Conservation (phyloP, 148 eudicot species). For the Silene latifolia region DNA sequence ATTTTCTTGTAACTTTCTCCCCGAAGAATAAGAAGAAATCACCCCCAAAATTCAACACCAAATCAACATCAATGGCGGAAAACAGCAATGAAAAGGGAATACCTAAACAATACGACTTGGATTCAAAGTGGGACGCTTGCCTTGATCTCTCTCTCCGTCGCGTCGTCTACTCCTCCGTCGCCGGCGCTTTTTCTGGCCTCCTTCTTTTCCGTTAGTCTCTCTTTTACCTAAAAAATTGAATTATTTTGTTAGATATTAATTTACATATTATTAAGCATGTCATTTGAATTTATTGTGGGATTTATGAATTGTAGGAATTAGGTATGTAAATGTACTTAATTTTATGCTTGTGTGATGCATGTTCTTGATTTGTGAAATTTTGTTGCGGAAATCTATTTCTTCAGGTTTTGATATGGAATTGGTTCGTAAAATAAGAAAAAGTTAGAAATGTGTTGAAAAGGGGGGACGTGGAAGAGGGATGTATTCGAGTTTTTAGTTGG, state of each 20-base stretch:
- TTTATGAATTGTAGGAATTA: neutral
- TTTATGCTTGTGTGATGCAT: neutral
- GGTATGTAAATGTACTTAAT: no score
- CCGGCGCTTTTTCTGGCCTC: slow-evolving; percentile 76
- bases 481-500: no score
- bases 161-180: slow-evolving; percentile 58
- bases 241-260: neutral
- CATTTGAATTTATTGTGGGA: neutral
- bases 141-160: slow-evolving; percentile 82
- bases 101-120: slow-evolving; percentile 47
- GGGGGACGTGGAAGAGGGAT: no score
- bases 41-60: neutral
- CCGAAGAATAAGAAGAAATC: neutral
- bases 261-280: neutral
- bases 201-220: slow-evolving; percentile 70
- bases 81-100: slow-evolving; percentile 30
- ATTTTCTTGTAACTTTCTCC: no score
- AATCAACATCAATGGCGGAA: slow-evolving; percentile 41
- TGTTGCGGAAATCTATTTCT: neutral
- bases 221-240: neutral
- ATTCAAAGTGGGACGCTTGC: slow-evolving; percentile 87
- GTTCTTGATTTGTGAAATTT: neutral
- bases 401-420: neutral
- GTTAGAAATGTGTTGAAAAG: no score
- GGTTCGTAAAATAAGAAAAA: no score